Percentiles rank a stretch among this genome's conserved stretches.
Conservation (phyloP, 2,329 filamentous ascomycete species). For the Beauveria scarabaeidicola region DNA sequence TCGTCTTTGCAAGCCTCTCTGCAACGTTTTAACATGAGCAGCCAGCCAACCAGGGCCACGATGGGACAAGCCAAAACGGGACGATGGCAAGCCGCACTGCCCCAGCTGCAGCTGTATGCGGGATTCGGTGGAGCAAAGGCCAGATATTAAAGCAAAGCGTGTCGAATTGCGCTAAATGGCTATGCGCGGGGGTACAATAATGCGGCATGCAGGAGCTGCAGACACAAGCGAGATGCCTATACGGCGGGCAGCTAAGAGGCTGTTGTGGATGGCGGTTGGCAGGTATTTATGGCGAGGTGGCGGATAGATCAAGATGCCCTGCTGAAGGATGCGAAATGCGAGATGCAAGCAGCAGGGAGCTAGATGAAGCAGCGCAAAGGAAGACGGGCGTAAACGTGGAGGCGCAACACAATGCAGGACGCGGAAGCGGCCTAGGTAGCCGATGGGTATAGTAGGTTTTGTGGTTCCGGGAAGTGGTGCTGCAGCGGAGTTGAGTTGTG, state of each 20-base stretch:
- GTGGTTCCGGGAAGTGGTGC: background rate
- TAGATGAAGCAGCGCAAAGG: background rate
- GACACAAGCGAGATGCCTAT: background rate
- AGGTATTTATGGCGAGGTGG: background rate
- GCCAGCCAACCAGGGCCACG: background rate
- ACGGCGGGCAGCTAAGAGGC: background rate
- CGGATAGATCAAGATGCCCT: conserved; percentile 6
- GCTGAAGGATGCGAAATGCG: conserved; percentile 3
- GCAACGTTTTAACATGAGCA: background rate
- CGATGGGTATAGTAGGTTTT: background rate
- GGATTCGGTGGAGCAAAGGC: conserved; percentile 1
- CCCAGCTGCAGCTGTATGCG: conserved; percentile 3
- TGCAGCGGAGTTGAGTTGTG: background rate
- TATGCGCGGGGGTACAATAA: background rate
- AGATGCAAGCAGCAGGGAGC: background rate
- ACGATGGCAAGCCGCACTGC: background rate
- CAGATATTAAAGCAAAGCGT: background rate
- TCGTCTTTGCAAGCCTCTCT: background rate
- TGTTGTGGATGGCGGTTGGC: background rate
- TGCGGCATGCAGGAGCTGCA: background rate
- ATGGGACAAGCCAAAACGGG: background rate
- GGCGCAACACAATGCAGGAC: conserved; percentile 1
- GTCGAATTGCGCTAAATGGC: background rate
- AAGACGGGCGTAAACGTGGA: background rate
- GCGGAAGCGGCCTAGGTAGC: background rate